A percentile compares a stretch with the other conserved stretches of the same genome.
Evolutionary conservation across 2,329 filamentous ascomycete species (phyloP).

Genomic region (Talaromyces piceae): DNA sequence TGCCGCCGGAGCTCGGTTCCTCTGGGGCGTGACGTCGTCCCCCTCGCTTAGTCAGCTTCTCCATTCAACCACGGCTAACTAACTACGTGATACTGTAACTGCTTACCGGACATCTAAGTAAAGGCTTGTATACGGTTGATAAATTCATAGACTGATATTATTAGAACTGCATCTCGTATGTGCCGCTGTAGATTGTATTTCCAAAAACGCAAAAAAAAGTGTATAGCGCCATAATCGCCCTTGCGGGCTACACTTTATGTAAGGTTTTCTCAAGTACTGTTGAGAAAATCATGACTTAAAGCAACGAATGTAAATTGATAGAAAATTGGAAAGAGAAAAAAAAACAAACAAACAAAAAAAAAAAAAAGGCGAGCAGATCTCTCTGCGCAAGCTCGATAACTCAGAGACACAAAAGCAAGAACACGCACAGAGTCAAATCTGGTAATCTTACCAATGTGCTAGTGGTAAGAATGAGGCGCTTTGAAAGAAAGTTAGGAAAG

Average conservation of each 20-base stretch:
- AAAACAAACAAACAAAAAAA: neutral
- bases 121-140: neutral
- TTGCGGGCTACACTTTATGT: conserved; percentile 11
- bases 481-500: neutral
- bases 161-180: neutral
- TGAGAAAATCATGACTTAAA: neutral
- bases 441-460: no score
- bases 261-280: neutral
- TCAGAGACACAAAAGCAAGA: no score
- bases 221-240: conserved; percentile 6
- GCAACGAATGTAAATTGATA: neutral
- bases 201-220: neutral
- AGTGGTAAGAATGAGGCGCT: neutral
- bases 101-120: no score
- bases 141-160: neutral
- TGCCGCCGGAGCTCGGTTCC: neutral
- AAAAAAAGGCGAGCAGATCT: neutral
- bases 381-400: neutral
- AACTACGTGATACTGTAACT: neutral
- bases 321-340: neutral
- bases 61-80: neutral
- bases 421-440: no score
- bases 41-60: conserved; percentile 1
- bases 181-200: neutral
- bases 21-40: conserved; percentile 2